Conservation (phyloP, 495 filamentous ascomycete genomes). For the Penicillium flavigenum region DNA sequence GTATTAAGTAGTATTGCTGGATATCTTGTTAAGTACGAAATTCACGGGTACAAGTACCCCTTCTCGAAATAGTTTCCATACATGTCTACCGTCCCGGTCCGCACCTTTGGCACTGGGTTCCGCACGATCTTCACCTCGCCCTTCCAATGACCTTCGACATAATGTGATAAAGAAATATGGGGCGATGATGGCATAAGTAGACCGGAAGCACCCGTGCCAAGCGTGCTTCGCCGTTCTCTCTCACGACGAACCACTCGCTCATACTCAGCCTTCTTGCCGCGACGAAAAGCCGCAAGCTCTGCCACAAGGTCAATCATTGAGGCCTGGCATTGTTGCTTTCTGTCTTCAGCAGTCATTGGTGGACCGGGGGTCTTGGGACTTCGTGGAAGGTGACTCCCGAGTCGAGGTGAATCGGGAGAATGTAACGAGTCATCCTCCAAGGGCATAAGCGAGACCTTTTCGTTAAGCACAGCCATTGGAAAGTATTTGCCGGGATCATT, state of each 20-base stretch:
- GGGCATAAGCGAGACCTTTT: constrained; percentile 42
- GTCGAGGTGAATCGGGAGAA: constrained; percentile 19
- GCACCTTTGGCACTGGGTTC: constrained; percentile 43
- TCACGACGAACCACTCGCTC: constrained; percentile 37
- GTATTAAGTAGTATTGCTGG: background rate
- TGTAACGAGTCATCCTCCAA: constrained; percentile 31
- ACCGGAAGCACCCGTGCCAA: constrained; percentile 21
- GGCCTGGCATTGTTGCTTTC: constrained; percentile 10
- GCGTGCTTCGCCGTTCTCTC: constrained; percentile 30
- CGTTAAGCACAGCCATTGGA: constrained; percentile 45
- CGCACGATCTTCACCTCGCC: constrained; percentile 54
- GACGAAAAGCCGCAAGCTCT: constrained; percentile 50
- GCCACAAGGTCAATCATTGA: constrained; percentile 47
- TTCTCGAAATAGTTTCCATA: constrained; percentile 57
- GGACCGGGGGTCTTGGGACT: background rate
- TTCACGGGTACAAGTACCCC: constrained; percentile 52
- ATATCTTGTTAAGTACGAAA: constrained; percentile 4
- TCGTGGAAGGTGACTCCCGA: constrained; percentile 8
- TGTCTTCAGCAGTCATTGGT: background rate
- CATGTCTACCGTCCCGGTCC: constrained; percentile 49
- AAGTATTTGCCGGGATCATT: constrained; percentile 44
- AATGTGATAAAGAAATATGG: constrained; percentile 30
- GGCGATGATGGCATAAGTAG: constrained; percentile 22
- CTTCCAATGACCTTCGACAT: constrained; percentile 53
- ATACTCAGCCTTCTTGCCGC: constrained; percentile 45